Base-by-base conservation (phyloP, 192 early-diverging fungal genomes). In the Podila horticola region DNA sequence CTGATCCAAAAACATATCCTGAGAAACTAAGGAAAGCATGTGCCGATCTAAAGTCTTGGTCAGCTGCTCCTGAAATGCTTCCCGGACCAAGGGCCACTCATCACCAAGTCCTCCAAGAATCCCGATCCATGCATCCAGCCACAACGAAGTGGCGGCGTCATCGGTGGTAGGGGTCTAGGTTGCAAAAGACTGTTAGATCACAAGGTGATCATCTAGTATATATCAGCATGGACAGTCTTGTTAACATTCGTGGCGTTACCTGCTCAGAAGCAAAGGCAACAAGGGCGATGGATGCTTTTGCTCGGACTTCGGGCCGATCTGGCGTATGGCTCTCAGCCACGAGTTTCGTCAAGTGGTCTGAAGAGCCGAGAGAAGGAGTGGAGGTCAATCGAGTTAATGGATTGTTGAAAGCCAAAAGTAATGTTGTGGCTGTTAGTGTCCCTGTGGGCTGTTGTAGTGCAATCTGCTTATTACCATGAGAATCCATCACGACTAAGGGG, bases 221-320 rank as follows among this genome's bases (percentile, higher is more conserved):
- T 17, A 45, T 45, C 41, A 3, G 13, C 41, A 0, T 3, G 41
- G 41, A 45, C 15, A 45, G 12, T 0, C 11, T 45, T 45, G 41
- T 12, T 13, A 13, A 45, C 41, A 45, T 45, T 13, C 0, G 41
- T 45, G 4, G 13, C 8, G 0, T 41, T 68, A 69, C 74, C 48
- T 61, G 17, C 10, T 60, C 62, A 5, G 31, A 6, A 9, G 69
- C 63, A 76, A 76, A 13, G 63, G 67, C 28, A 15, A 71, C 58
- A 41, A 76, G 74, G 4, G 55, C 74, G 6, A 76, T 65, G 3
- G 74, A 76, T 48, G 62, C 69, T 22, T 70, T 76, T 26, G 74
- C 74, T 15, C 74, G 67, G 13, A 68, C n/a, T 48, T 76, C 74
- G 2, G 74, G 74, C 11, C 68, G 74, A 66, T 76, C 62, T 62